These are phyloP conservation scores for Penicillium polonicum DNA, from an alignment of 2,329 filamentous ascomycete genomes.

Conservation along the genomic window DNA sequence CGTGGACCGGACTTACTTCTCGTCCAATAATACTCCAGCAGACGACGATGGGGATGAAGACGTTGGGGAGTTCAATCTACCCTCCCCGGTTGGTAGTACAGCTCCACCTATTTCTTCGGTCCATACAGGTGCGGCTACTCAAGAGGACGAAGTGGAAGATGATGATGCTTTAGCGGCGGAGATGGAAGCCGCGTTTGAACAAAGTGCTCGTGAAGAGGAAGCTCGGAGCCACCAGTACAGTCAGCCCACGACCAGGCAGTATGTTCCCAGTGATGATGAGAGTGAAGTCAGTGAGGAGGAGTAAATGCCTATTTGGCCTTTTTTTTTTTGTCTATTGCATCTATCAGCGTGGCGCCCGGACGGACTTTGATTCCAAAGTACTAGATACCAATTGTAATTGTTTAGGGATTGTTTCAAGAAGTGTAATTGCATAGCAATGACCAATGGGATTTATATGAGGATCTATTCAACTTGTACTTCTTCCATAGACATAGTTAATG, in stretches of 20 bases:
- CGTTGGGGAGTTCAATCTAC: conserved; percentile 39
- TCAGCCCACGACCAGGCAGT: conserved; percentile 31
- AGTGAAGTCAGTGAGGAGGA: conserved; percentile 68
- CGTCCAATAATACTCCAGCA: conserved; percentile 42
- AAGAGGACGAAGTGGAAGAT: conserved; percentile 37
- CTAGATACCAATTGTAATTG: conserved; percentile 11
- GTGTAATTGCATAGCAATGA: not conserved
- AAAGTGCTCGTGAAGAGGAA: conserved; percentile 42
- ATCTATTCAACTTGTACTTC: not conserved
- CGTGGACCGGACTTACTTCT: conserved; percentile 44
- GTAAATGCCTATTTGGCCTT: conserved; percentile 32
- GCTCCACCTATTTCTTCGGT: conserved; percentile 15
- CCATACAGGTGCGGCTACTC: conserved; percentile 22
- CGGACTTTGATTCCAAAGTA: conserved; percentile 4
- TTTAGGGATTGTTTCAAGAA: conserved; percentile 3
- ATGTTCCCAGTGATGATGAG: conserved; percentile 52
- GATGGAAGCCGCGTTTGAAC: conserved; percentile 55
- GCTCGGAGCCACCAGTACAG: conserved; percentile 38
- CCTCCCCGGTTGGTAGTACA: conserved; percentile 36
- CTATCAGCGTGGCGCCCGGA: conserved; percentile 13
- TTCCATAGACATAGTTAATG: not conserved
- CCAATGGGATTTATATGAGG: not conserved
- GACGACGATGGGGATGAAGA: conserved; percentile 43
- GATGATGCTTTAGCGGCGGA: conserved; percentile 59
- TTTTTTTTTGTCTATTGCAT: conserved; percentile 9